These are phyloP conservation scores for Gentiana dahurica DNA, from an alignment of 257 asterid genomes.

Conservation along the genomic window DNA sequence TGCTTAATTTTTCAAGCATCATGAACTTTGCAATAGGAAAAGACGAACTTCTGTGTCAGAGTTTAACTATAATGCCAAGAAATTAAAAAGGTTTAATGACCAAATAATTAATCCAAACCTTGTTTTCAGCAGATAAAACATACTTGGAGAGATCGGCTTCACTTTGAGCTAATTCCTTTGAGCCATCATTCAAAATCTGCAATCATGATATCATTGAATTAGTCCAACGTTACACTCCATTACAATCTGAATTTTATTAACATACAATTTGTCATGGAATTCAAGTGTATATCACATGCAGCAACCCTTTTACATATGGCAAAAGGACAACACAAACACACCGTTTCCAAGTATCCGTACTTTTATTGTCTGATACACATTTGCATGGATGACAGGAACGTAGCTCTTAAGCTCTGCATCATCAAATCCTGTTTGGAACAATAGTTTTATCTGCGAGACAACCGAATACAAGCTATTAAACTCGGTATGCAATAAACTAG, in stretches of 20 bases:
- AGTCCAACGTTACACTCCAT: background rate
- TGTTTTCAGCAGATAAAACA: constrained; percentile 53
- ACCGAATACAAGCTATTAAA: constrained; percentile 4
- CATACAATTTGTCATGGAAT: too few relatives aligned
- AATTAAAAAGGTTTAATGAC: background rate
- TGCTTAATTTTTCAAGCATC: too few relatives aligned
- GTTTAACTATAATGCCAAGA: too few relatives aligned
- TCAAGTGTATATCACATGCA: constrained; percentile 24
- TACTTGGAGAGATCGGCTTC: constrained; percentile 56
- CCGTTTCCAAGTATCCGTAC: constrained; percentile 80
- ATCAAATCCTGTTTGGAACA: constrained; percentile 94
- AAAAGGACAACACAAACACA: constrained; percentile 71
- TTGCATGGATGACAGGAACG: constrained; percentile 95
- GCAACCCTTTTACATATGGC: constrained; percentile 15
- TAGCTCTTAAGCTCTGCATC: constrained; percentile 90
- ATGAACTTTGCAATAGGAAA: too few relatives aligned
- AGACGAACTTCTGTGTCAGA: too few relatives aligned
- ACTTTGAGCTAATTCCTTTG: constrained; percentile 73
- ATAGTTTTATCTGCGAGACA: constrained; percentile 78
- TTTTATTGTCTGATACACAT: constrained; percentile 97
- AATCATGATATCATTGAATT: constrained; percentile 2
- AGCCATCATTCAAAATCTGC: constrained; percentile 85
- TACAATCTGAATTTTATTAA: background rate
- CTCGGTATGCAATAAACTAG: constrained; percentile 2
- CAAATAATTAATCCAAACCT: constrained; percentile 40